Evolutionary conservation across 2,329 filamentous ascomycete genomes (phyloP).

Genomic region (Colletotrichum magnum): DNA sequence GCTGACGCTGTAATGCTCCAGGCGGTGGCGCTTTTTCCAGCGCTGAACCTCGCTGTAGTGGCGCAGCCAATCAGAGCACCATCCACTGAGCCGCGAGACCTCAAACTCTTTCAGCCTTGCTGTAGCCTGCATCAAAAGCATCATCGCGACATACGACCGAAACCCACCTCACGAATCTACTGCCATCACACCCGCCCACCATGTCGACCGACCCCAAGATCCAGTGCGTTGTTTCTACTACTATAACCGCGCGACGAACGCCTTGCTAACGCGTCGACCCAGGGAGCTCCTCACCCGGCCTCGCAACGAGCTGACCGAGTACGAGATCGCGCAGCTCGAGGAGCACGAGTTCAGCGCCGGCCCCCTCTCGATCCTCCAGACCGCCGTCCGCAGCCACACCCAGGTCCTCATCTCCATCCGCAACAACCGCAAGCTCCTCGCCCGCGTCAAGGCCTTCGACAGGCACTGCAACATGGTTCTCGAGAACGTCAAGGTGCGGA

Average conservation of each 20-base stretch:
- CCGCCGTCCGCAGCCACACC: slow-evolving; percentile 92
- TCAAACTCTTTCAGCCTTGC: slow-evolving; percentile 51
- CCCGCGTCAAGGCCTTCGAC: slow-evolving; percentile 98
- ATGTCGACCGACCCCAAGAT: slow-evolving; percentile 74
- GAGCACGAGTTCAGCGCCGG: slow-evolving; percentile 70
- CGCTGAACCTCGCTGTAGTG: slow-evolving; percentile 30
- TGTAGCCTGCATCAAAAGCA: slow-evolving; percentile 39
- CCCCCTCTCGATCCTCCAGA: slow-evolving; percentile 91
- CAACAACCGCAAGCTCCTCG: slow-evolving; percentile 98
- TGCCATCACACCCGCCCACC: slow-evolving; percentile 40
- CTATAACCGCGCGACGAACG: slow-evolving; percentile 1
- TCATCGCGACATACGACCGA: slow-evolving; percentile 25
- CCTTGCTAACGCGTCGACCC: slow-evolving; percentile 49
- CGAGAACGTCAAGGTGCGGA: slow-evolving; percentile 78
- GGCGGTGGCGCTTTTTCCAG: background rate
- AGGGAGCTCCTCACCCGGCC: slow-evolving; percentile 93
- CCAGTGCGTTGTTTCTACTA: slow-evolving; percentile 68
- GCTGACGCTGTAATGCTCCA: background rate
- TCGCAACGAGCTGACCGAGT: slow-evolving; percentile 92
- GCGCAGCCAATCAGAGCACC: slow-evolving; percentile 35
- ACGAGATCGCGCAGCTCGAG: slow-evolving; percentile 83
- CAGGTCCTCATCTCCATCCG: slow-evolving; percentile 98
- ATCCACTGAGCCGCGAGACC: slow-evolving; percentile 27
- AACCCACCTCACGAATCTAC: slow-evolving; percentile 23
- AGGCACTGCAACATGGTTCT: slow-evolving; percentile 99